phyloP scores from a whole-genome alignment of 768 basidiomycete species.

The Pulveroboletus sp. region DNA sequence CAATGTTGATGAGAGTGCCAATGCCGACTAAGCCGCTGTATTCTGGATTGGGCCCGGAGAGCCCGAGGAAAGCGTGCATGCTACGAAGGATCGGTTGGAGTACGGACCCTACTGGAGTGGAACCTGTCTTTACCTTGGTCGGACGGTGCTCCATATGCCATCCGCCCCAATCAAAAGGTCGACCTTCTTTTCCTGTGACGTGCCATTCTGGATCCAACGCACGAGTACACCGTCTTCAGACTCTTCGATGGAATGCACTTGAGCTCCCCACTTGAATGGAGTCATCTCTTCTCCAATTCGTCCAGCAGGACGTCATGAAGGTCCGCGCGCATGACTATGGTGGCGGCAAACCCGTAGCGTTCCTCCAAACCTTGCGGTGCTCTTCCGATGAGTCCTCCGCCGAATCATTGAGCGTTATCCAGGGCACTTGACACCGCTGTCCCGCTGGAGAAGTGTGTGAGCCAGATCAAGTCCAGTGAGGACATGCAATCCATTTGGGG shows the following conservation, averaged over 20 bases:
- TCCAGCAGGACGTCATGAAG: conserved; percentile 30
- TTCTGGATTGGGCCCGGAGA: conserved; percentile 18
- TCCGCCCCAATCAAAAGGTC: conserved; percentile 31
- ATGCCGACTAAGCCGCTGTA: conserved; percentile 29
- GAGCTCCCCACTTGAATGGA: conserved; percentile 24
- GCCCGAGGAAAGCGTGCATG: conserved; percentile 20
- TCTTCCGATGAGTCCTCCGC: conserved; percentile 20
- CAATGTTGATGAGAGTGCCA: conserved; percentile 16
- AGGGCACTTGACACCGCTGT: conserved; percentile 18
- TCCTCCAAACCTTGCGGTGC: conserved; percentile 25
- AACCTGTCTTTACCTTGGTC: conserved; percentile 14
- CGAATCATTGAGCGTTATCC: conserved; percentile 20
- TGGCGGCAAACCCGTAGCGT: conserved; percentile 27
- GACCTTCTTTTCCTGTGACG: conserved; percentile 19
- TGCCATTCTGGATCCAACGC: conserved; percentile 21
- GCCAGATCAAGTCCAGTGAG: conserved; percentile 25
- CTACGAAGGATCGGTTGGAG: conserved; percentile 11
- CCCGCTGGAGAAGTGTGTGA: conserved; percentile 18
- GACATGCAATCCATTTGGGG: conserved; percentile 28
- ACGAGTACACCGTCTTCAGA: conserved; percentile 23
- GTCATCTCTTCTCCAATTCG: conserved; percentile 17
- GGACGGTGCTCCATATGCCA: conserved; percentile 29
- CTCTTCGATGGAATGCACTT: conserved; percentile 23
- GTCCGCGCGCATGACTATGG: conserved; percentile 26
- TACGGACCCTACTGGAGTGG: background rate